A percentile compares a stretch with the other conserved stretches of the same genome.
Evolutionary conservation across 2,329 filamentous ascomycete species (phyloP).

Genomic region (Curvularia eragrostidis): DNA sequence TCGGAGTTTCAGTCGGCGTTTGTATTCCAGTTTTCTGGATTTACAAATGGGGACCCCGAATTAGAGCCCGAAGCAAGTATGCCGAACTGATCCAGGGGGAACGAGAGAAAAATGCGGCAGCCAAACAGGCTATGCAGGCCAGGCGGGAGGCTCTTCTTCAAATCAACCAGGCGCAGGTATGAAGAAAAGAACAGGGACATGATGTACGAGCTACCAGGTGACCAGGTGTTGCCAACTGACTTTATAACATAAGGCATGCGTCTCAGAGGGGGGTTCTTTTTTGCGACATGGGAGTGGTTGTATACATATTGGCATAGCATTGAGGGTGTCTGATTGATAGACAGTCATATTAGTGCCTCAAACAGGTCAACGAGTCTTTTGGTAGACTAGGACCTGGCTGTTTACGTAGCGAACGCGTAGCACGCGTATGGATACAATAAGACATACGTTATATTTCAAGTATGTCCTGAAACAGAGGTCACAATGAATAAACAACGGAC

Average conservation of each 20-base stretch:
- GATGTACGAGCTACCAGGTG: not conserved
- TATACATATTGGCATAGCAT: not conserved
- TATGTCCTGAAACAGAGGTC: not conserved
- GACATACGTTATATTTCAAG: too few species aligned
- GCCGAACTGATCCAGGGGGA: conserved; percentile 33
- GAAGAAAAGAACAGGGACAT: not conserved
- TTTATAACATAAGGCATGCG: not conserved
- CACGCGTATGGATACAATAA: not conserved
- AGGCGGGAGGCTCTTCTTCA: not conserved
- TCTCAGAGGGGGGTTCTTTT: not conserved
- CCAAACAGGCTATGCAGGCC: conserved; percentile 10
- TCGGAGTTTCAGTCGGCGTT: conserved; percentile 57
- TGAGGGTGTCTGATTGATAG: not conserved
- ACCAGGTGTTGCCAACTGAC: not conserved
- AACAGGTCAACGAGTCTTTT: not conserved
- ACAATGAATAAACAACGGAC: not conserved
- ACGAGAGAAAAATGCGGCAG: conserved; percentile 23
- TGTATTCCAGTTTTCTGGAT: conserved; percentile 63
- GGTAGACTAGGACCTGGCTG: not conserved
- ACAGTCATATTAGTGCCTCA: not conserved
- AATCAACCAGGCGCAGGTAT: not conserved
- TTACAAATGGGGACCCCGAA: conserved; percentile 61
- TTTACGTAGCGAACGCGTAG: not conserved
- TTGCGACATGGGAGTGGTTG: not conserved
- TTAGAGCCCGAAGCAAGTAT: conserved; percentile 52